Conservation (phyloP, 2,329 filamentous ascomycete genomes). For the Dendrostoma leiphaemia region DNA sequence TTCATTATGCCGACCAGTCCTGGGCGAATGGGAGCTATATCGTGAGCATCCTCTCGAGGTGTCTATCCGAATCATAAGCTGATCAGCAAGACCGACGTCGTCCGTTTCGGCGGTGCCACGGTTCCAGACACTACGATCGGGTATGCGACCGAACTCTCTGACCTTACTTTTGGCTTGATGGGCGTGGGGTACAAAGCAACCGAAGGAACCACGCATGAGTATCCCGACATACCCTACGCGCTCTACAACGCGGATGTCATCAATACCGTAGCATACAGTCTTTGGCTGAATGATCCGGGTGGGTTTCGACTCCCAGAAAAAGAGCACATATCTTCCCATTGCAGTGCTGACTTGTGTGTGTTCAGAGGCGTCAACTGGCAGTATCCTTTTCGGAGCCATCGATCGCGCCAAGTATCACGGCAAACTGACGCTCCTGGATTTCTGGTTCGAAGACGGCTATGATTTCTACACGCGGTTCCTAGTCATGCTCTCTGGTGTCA, state of each 20-base stretch:
- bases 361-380: not conserved
- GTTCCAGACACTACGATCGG: not conserved
- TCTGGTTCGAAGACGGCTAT: not conserved
- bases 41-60: not conserved
- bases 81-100: not conserved
- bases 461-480: not conserved
- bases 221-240: not conserved
- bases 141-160: not conserved
- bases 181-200: not conserved
- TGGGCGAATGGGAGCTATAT: not conserved
- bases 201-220: not conserved
- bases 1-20: not conserved
- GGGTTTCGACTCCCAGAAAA: not conserved
- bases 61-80: not conserved
- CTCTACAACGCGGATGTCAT: not conserved
- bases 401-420: slow-evolving; percentile 5
- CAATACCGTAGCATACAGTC: not conserved
- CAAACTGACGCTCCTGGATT: not conserved
- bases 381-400: slow-evolving; percentile 5
- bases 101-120: not conserved
- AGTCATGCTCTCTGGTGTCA: not conserved
- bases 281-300: slow-evolving; percentile 2
- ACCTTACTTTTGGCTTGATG: not conserved
- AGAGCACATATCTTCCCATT: too few species aligned
- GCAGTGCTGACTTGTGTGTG: not conserved